A percentile compares a stretch with the other conserved stretches of the same genome.
These are phyloP conservation scores for Pyronema omphalodes DNA, from an alignment of 495 filamentous ascomycete species.

Conservation along the genomic window DNA sequence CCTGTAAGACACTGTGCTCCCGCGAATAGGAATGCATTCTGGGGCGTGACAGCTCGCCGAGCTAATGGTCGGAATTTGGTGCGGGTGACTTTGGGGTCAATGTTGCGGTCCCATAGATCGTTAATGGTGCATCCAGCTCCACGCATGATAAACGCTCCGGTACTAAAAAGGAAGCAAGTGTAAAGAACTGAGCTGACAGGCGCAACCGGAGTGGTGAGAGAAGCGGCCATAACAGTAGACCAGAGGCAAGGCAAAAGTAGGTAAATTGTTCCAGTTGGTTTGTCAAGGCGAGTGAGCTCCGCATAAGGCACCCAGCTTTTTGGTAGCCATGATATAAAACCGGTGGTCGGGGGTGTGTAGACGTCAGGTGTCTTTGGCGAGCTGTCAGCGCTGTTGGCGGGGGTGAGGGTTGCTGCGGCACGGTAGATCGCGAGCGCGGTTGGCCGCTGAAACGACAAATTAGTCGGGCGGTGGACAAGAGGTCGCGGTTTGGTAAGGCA, in stretches of 20 bases:
- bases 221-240: conserved; percentile 52
- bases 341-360: conserved; percentile 54
- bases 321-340: conserved; percentile 61
- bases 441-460: background rate
- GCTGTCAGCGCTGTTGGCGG: background rate
- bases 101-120: conserved; percentile 86
- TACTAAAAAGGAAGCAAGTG: conserved; percentile 62
- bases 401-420: background rate
- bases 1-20: conserved; percentile 65
- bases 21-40: conserved; percentile 60
- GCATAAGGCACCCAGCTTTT: conserved; percentile 69
- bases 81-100: conserved; percentile 77
- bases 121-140: conserved; percentile 97
- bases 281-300: conserved; percentile 84
- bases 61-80: conserved; percentile 82
- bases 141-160: conserved; percentile 84
- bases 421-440: background rate
- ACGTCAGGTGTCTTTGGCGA: conserved; percentile 1
- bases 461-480: too few species aligned
- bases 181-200: conserved; percentile 37
- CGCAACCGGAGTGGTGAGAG: conserved; percentile 40
- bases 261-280: conserved; percentile 87
- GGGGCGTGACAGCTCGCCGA: conserved; percentile 58
- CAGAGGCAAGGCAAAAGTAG: conserved; percentile 91
- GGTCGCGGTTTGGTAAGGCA: too few species aligned